Evolutionary conservation across 2,329 filamentous ascomycete genomes (phyloP), one percentile per base, ranked within the genome.

Genomic region (Colletotrichum sojae): DNA sequence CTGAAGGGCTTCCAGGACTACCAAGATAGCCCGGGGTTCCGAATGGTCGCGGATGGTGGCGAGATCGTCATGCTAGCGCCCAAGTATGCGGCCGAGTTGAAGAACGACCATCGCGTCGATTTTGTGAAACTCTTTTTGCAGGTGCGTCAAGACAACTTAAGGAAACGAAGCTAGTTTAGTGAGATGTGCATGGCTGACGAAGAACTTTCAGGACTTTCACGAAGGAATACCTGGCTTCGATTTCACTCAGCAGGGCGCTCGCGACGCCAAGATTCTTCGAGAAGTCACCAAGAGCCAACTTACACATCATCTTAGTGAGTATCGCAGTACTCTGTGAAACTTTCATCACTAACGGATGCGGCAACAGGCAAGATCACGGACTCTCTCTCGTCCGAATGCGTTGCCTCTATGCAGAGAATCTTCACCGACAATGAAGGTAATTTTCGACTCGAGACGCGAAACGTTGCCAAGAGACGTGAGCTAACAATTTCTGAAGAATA

Each of bases 401-500:
- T 40, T 9, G 12, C 31, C 8, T 63, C 61, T 4, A 63, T 63
- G 61, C 52, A 63, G 6, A n/a, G 16, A 18, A 57, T 63, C 4
- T 63, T 63, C 12, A 45, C 61, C 0, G 52, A 63, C 18, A 31
- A 57, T 15, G 43, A 63, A 10, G 61, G 61, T 63, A 57, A 1
- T 2, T 49, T 22, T 10, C 2, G 15, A 16, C 43, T 46, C 4
- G 16, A 43, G 13, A 43, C 5, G 12, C 10, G 5, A 15, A 5
- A 15, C 2, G 10, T 16, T 13, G 12, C 13, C 3, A 5, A 43
- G 40, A 13, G 12, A 43, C 40, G 13, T 8, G 5, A 49, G 27
- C 39, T 62, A 43, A 62, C 13, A 25, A 10, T 2, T 16, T 16
- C 5, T 1, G 27, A 40, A 84, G 75, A 60, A 71, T 73, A 36